Base-by-base conservation (phyloP, 2,329 filamentous ascomycete genomes). In the Colletotrichum sp. region DNA sequence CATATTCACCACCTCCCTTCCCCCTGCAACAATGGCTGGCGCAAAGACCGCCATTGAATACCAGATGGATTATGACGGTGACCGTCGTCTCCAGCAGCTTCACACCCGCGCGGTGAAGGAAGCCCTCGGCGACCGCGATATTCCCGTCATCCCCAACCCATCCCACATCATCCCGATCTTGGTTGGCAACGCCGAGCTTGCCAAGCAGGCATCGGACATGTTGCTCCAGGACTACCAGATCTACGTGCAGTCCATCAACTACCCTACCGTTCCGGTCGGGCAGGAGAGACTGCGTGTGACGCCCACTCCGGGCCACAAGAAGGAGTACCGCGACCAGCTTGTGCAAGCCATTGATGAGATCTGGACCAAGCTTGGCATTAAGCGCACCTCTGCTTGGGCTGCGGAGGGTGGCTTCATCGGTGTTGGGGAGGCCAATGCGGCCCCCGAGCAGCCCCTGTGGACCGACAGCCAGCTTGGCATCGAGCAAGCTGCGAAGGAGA, bases 211-310 rank as follows among this genome's bases (percentile, higher is more conserved):
- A 9, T 98, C 95, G 28, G 97, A 99, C 83, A 92, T 98, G 88
- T 92, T 99, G 27, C 91, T 99, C 16, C 93, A 94, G 79, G 94
- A 98, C 79, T 94, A 98, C 88, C 92, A 93, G 77, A 98, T 99
- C 83, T 99, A 99, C 83, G 97, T 99, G 30, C 97, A 99, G 87
- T 96, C 95, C 71, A 98, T 99, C 90, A 99, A 99, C 88, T 98
- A 98, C 86, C 97, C 97, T 3, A 99, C 97, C 68, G 97, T 99
- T 4, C 97, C 97, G 4, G 95, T 98, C 8, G 97, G 97, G n/a
- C 96, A 99, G 88, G 97, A 99, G 86, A 93, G 97, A 74, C 93
- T 99, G 72, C 94, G 97, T 79, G 95, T 99, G 84, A 99, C 97
- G 3, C 97, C 97, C 0, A 99, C 97, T 1, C 97, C 97, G 0